phyloP scores from a whole-genome alignment of 345 rosid genomes.

The Dipteronia sinensis region DNA sequence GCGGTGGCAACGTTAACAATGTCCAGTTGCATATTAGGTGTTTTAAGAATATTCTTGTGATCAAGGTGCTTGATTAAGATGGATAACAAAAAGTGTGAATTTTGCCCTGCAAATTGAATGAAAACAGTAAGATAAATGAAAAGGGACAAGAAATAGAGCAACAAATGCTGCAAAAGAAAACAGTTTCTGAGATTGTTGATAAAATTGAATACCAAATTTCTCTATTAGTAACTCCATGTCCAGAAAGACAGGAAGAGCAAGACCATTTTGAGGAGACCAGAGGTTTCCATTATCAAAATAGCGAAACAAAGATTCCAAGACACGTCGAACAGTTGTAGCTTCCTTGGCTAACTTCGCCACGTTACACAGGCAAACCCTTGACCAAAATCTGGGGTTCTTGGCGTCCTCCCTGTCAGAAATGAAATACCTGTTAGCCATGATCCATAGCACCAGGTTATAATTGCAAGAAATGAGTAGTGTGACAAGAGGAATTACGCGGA shows the following conservation, averaged over 20 bases:
- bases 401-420: constrained; percentile 52
- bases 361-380: constrained; percentile 63
- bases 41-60: constrained; percentile 68
- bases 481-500: constrained; percentile 48
- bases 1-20: constrained; percentile 57
- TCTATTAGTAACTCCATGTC: constrained; percentile 64
- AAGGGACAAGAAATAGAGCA: not conserved
- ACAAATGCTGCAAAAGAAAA: not conserved
- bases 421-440: constrained; percentile 6
- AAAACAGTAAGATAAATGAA: constrained; percentile 8
- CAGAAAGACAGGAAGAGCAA: constrained; percentile 58
- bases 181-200: not conserved
- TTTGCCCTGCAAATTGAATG: constrained; percentile 48
- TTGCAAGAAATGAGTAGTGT: not conserved
- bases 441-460: constrained; percentile 12
- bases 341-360: constrained; percentile 72
- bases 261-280: constrained; percentile 62
- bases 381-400: constrained; percentile 61
- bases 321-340: constrained; percentile 68
- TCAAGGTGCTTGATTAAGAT: constrained; percentile 73
- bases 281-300: constrained; percentile 61
- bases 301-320: constrained; percentile 67
- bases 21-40: constrained; percentile 65
- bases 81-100: constrained; percentile 63
- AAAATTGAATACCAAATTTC: constrained; percentile 54